Percentiles rank a stretch among this genome's conserved stretches.
Conservation (phyloP, 2,329 filamentous ascomycete genomes). For the Zopfia rhizophila region DNA sequence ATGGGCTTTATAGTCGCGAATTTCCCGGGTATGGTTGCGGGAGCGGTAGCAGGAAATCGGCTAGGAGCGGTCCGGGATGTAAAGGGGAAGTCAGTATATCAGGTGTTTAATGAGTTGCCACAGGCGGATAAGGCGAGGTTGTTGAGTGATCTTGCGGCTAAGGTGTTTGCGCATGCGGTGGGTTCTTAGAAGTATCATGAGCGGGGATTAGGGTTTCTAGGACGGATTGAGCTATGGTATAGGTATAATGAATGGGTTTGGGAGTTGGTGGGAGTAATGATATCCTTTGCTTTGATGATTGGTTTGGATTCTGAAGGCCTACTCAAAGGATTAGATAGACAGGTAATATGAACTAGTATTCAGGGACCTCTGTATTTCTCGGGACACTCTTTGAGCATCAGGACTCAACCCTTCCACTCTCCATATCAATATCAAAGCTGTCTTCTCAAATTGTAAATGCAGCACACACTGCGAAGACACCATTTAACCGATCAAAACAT, state of each 20-base stretch:
- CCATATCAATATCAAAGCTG: no score
- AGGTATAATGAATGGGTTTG: conserved; percentile 8
- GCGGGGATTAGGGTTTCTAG: conserved; percentile 1
- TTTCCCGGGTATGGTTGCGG: conserved; percentile 86
- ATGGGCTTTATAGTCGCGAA: conserved; percentile 97
- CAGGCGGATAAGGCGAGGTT: conserved; percentile 83
- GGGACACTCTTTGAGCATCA: no score
- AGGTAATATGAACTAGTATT: no score
- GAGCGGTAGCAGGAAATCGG: conserved; percentile 90
- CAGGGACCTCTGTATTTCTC: no score
- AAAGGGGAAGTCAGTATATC: conserved; percentile 93
- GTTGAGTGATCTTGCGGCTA: conserved; percentile 83
- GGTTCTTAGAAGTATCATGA: conserved; percentile 22
- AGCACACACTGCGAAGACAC: no score
- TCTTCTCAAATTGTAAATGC: no score
- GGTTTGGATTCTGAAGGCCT: no score
- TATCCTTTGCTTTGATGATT: conserved; percentile 29
- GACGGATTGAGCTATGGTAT: conserved; percentile 8
- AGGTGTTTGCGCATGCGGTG: conserved; percentile 84
- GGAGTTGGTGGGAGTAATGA: conserved; percentile 19
- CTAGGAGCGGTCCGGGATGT: conserved; percentile 90
- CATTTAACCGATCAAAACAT: no score
- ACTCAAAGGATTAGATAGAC: no score
- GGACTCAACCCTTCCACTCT: no score
- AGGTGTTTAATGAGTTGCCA: conserved; percentile 89